Base-by-base conservation (phyloP, 148 eudicot species). In the Dianthus caryophyllus region DNA sequence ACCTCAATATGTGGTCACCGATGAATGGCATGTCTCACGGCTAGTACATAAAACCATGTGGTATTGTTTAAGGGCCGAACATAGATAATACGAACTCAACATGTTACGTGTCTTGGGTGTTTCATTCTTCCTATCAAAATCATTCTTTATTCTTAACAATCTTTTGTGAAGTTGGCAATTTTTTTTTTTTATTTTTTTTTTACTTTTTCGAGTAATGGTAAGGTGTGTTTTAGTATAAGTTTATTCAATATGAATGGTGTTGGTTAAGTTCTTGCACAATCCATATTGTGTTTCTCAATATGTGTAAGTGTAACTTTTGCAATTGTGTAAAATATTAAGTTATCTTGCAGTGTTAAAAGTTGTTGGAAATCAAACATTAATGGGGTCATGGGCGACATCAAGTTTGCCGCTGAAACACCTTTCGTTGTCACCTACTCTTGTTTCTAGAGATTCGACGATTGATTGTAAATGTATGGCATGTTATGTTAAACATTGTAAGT, bases 351-450 rank as follows among this genome's bases (percentile, higher is more conserved):
- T 15, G 36, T 54, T 12, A 56, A 29, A 6, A 55, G 18, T 33
- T 14, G 31, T 22, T 41, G 18, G 33, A 55, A 24, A n/a, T 22
- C n/a, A 14, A 29, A 33, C 62, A 20, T 15, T n/a, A 38, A 77
- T 77, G 80, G 76, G 71, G 18, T 73, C 66, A 48, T 73, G 71
- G 73, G 70, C 57, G 39, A 64, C 50, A 2, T 20, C 76, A 38
- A 39, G 60, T 47, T 63, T 73, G 75, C 72, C 71, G 43, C 57
- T 33, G 30, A 61, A 76, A 43, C 72, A 66, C 6, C 52, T 71
- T 22, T 41, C 54, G 2, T 61, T 21, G 17, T 22, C 33, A 22
- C 52, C 75, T 61, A 26, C 49, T 24, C 29, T 67, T 53, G 24
- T 59, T 39, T 48, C 49, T 64, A 50, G 61, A 63, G 54, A 60